Conservation (phyloP, 2,329 filamentous ascomycete genomes). For the Pseudocercospora crystallina region DNA sequence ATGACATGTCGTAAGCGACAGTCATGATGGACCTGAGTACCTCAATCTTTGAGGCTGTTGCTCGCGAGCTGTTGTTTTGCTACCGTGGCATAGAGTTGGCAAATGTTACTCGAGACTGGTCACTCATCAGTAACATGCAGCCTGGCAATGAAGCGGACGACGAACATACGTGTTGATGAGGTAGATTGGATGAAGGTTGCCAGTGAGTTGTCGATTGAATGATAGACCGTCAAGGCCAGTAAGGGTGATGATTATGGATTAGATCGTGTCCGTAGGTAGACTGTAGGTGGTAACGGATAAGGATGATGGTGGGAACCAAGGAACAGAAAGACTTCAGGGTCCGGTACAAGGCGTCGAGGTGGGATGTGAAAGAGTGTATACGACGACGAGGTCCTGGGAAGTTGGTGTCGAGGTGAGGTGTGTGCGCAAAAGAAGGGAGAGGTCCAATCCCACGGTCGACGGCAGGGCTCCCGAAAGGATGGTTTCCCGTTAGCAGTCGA, state of each 20-base stretch:
- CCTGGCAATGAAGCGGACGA: neutral
- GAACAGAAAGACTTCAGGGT: constrained; percentile 28
- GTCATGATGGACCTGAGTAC: constrained; percentile 61
- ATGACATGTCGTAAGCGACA: constrained; percentile 64
- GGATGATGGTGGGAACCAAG: constrained; percentile 21
- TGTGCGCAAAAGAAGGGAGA: constrained; percentile 23
- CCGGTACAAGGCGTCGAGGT: constrained; percentile 32
- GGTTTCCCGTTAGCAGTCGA: constrained; percentile 32
- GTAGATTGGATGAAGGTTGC: constrained; percentile 2
- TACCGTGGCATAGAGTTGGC: constrained; percentile 29
- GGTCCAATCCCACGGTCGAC: constrained; percentile 33
- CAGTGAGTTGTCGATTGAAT: constrained; percentile 10
- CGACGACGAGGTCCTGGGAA: constrained; percentile 28
- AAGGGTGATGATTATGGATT: constrained; percentile 26
- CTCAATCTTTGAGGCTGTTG: constrained; percentile 25
- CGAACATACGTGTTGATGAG: constrained; percentile 8
- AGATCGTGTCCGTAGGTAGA: constrained; percentile 26
- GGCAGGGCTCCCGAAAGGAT: constrained; percentile 31
- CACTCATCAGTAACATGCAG: neutral
- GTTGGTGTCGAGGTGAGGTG: constrained; percentile 28
- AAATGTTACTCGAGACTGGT: neutral
- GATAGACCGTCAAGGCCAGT: constrained; percentile 21
- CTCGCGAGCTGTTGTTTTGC: constrained; percentile 18
- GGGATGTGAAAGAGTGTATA: constrained; percentile 36
- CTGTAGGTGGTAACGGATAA: constrained; percentile 22